Conservation (phyloP, 176 grass and related monocot genomes). For the Musa troglodytarum region DNA sequence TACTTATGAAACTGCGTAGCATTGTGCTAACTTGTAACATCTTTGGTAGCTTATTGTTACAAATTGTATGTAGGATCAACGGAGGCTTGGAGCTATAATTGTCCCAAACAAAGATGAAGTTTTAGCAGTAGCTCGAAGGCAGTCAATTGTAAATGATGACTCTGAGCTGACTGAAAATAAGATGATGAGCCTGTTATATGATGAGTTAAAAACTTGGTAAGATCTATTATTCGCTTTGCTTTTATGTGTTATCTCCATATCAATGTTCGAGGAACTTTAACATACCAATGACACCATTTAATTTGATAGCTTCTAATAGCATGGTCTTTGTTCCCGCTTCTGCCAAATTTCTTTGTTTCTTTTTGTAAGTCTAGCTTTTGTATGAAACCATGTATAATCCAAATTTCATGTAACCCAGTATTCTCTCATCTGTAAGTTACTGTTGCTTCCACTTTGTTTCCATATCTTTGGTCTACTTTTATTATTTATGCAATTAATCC, state of each 20-base stretch:
- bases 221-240: slow-evolving; percentile 2
- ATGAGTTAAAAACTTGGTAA: slow-evolving; percentile 71
- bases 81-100: slow-evolving; percentile 68
- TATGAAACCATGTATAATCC: not conserved
- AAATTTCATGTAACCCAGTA: no score
- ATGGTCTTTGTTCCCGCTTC: not conserved
- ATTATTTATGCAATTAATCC: not conserved
- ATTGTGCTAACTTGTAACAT: not conserved
- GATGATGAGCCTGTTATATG: slow-evolving; percentile 49
- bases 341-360: not conserved
- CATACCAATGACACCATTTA: not conserved
- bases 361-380: not conserved
- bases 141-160: slow-evolving; percentile 30
- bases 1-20: not conserved
- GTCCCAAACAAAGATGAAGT: slow-evolving; percentile 85
- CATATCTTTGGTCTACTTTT: not conserved
- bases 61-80: slow-evolving; percentile 50
- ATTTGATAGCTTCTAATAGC: not conserved
- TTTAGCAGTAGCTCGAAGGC: slow-evolving; percentile 34
- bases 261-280: not conserved
- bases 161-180: slow-evolving; percentile 32
- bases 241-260: not conserved
- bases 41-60: slow-evolving; percentile 10
- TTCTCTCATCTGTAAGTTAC: no score
- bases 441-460: not conserved